Evolutionary conservation across 441 rosid species (phyloP).

Genomic region (Mallotus japonicus): DNA sequence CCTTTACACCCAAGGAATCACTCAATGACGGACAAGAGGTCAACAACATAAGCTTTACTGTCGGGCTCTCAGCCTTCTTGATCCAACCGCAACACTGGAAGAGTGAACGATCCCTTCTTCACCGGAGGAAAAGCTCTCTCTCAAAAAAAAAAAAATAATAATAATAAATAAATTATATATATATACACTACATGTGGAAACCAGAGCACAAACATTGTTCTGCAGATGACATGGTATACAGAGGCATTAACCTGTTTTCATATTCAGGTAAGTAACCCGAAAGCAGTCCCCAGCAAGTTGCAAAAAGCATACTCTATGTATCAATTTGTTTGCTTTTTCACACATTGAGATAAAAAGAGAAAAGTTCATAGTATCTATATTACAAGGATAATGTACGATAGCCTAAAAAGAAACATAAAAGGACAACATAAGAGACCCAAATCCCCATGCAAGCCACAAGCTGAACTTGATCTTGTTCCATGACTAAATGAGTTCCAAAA

Average conservation of each 20-base stretch:
- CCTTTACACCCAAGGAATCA: too few relatives aligned
- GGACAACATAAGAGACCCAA: background rate
- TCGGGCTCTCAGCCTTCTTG: too few relatives aligned
- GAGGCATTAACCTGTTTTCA: background rate
- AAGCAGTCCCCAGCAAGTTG: background rate
- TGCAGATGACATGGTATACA: too few relatives aligned
- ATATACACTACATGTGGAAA: too few relatives aligned
- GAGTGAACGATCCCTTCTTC: too few relatives aligned
- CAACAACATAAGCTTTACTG: too few relatives aligned
- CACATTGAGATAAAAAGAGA: background rate
- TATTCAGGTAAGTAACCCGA: background rate
- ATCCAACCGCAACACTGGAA: too few relatives aligned
- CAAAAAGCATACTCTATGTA: background rate
- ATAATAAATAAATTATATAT: too few relatives aligned
- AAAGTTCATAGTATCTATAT: background rate
- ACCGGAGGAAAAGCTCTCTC: too few relatives aligned
- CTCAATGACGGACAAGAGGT: too few relatives aligned
- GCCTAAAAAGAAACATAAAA: background rate
- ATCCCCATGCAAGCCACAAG: slow-evolving; percentile 10
- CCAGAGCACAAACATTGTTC: too few relatives aligned
- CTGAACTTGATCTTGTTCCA: slow-evolving; percentile 4
- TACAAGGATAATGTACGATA: background rate
- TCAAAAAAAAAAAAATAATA: too few relatives aligned
- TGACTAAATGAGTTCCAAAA: slow-evolving; percentile 8
- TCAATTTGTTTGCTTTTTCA: background rate